Base-by-base conservation (phyloP, 148 eudicot genomes). In the Persicaria maculosa region DNA sequence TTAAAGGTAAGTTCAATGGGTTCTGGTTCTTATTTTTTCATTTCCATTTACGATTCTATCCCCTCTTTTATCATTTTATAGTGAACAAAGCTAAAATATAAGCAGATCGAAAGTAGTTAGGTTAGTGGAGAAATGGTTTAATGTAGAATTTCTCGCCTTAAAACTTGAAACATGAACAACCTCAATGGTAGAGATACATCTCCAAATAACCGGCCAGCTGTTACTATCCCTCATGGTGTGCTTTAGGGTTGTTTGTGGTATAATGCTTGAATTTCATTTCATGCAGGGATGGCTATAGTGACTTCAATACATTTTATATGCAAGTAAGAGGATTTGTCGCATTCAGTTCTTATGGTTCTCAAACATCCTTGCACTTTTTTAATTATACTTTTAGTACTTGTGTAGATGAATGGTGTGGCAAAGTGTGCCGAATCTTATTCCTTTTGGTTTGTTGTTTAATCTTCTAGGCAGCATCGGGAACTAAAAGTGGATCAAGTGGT, bases 401-500 rank as follows among this genome's bases (percentile, higher is more conserved):
- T 25, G 0, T 2, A n/a, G 22, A 55, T 55, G 22, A n/a, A 15
- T 53, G 62, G 1, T 57, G 62, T 17, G 19, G 25, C 62, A 57
- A 57, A 57, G 62, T 25, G 1, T 22, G 67, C 67, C 25, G 44
- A 61, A 61, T 61, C 8, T 61, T 61, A 1, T 5, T 68, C 65
- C 72, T 72, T 50, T 54, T 31, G n/a, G n/a, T n/a, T 74, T 53
- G 55, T 73, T 50, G 17, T 48, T 44, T 68, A 50, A 43, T 54
- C 11, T 77, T 65, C 78, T 79, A 95, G n/a, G n/a, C n/a, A n/a
- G n/a, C n/a, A n/a, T n/a, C n/a, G n/a, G n/a, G n/a, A n/a, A n/a
- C n/a, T n/a, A 95, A 89, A 84, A 97, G 94, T 62, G 99, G 99
- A 79, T 95, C 99, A 71, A 95, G 99, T 81, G 99, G 99, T 68